Base-by-base conservation (phyloP, 1,284 basidiomycete genomes). In the Sparassis latifolia region DNA sequence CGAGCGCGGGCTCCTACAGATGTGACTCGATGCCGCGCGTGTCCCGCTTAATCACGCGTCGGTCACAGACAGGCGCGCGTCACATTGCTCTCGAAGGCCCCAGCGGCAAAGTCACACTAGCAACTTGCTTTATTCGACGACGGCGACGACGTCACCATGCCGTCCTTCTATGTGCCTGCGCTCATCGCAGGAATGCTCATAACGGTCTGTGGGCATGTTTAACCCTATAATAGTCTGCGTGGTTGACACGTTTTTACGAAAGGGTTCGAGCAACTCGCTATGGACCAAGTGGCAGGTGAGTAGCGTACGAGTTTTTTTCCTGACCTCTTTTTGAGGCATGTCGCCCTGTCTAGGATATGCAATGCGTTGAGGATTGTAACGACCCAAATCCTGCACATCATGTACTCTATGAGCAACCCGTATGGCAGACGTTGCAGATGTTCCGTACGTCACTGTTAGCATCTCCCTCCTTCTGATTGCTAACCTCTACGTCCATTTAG, bases 341-440 rank as follows among this genome's bases (percentile, higher is more conserved):
- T 33, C 44, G 33, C 47, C 30, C 52, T 58, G 32, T 48, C 20
- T 59, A 92, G 84, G 92, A 95, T 66, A 93, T 92, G 87, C 89
- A 94, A 83, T 96, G 92, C 63, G 92, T 95, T 49, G 92, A 93
- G 77, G 87, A 93, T 68, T 96, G 92, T 65, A 62, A 69, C 52
- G 79, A 86, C 62, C 73, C 75, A 46, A 67, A 81, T 66, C 72
- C 79, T 28, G 54, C 65, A 42, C 69, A 73, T 35, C 82, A 76
- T 54, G 74, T 92, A 43, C 76, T 91, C 41, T 95, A 90, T 66
- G 90, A 95, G 62, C 92, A 95, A 67, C 92, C 92, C 1, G 90
- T 95, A 30, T 94, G 89, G 89, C 92, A 94, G 71, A 93, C 90
- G 7, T 78, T 95, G 42, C 92, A 95, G 67, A 92, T 92, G 89